Evolutionary conservation across 139 green algal species (phyloP).

Genomic region (Coccomyxa sp.): DNA sequence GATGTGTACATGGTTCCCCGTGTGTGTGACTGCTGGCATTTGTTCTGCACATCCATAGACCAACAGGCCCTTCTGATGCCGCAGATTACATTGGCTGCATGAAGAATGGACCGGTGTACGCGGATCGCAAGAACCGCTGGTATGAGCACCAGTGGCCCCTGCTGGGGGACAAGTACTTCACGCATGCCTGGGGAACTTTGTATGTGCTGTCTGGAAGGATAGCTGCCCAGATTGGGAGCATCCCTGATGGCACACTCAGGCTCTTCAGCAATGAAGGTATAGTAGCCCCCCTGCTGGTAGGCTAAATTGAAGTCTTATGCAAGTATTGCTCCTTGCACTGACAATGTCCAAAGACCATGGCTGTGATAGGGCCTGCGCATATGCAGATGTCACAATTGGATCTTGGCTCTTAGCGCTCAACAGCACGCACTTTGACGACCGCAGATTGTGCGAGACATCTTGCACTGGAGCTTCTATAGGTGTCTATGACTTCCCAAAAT

Average conservation of each 20-base stretch:
- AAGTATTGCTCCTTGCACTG: neutral
- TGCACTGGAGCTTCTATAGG: conserved; percentile 35
- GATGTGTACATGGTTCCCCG: neutral
- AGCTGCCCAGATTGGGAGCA: conserved; percentile 22
- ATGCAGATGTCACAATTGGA: conserved; percentile 57
- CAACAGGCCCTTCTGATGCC: neutral
- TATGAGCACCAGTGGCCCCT: conserved; percentile 56
- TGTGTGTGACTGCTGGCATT: too few relatives aligned
- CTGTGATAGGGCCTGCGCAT: neutral
- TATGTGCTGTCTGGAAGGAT: conserved; percentile 50
- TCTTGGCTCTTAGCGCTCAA: conserved; percentile 69
- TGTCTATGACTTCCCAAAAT: conserved; percentile 37
- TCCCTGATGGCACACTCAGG: conserved; percentile 28
- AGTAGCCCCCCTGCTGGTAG: neutral
- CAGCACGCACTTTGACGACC: conserved; percentile 55
- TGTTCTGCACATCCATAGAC: too few relatives aligned
- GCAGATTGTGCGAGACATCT: conserved; percentile 39
- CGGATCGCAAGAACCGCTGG: conserved; percentile 30
- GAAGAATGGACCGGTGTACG: conserved; percentile 55
- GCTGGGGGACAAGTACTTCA: conserved; percentile 53
- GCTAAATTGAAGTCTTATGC: neutral
- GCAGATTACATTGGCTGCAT: conserved; percentile 69
- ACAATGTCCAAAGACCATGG: neutral
- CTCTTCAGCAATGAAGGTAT: conserved; percentile 60
- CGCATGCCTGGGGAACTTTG: conserved; percentile 49